Base-by-base conservation (phyloP, 2,329 filamentous ascomycete genomes). In the Nothophoma quercina region DNA sequence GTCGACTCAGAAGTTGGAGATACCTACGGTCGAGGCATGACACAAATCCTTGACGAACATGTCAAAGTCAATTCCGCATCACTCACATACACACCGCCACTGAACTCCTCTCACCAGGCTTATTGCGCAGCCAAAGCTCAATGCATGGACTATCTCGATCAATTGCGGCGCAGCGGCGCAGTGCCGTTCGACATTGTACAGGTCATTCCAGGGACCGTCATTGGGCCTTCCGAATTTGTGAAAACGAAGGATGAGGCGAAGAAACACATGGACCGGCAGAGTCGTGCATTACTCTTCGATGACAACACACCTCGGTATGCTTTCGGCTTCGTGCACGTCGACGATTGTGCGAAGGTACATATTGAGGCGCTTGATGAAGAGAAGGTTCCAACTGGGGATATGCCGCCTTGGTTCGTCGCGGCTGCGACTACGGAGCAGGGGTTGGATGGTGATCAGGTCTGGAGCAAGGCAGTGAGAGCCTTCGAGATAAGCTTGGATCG, bases 91-190 rank as follows among this genome's bases (percentile, higher is more conserved):
- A 47, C 25, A n/a, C 67, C 69, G 16, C 70, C 70, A 1, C 56
- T 72, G 3, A 38, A 54, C 5, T 68, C 69, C 6, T 25, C 66
- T 1, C 70, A 73, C 43, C 67, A 72, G 25, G 70, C 70, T 1
- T 73, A 73, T 47, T 69, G 61, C 45, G 63, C 63, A 1, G 64
- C 69, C 35, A 73, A 73, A 59, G 68, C 70, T 1, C 63, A 70
- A 40, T 72, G 68, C 38, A 73, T 73, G 64, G 49, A 43, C 6
- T 60, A 65, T 33, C 67, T 73, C n/a, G 56, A 65, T 5, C 39
- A 54, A 2, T 45, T 69, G 1, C 55, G 48, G 15, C 21, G 26
- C 3, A 40, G 49, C 18, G n/a, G 32, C 1, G 41, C 29, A n/a
- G 16, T 56, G n/a, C 59, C 65, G 0, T 72, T 70, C 35, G 67